Percentiles rank a stretch among this genome's conserved stretches.
Evolutionary conservation across 371 early-diverging fungal species (phyloP).

Genomic region (Mucor indicus): DNA sequence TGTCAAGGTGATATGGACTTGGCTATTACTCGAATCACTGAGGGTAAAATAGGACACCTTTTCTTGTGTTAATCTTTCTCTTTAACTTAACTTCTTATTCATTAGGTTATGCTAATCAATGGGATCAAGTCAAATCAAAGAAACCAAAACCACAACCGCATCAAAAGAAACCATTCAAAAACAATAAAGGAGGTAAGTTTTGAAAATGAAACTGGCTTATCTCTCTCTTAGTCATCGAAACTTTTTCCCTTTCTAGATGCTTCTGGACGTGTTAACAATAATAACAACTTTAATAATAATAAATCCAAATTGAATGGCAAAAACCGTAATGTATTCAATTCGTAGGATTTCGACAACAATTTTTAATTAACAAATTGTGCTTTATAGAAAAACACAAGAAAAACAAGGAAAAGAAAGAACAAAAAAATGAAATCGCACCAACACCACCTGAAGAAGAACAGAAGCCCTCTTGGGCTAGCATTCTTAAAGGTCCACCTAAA

Average conservation of each 20-base stretch:
- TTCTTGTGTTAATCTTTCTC: not conserved
- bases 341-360: too few relatives aligned
- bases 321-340: not conserved
- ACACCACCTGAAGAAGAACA: slow-evolving; percentile 2
- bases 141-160: slow-evolving; percentile 10
- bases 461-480: slow-evolving; percentile 32
- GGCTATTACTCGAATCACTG: slow-evolving; percentile 21
- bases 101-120: slow-evolving; percentile 21
- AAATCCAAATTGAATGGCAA: slow-evolving; percentile 1
- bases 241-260: too few relatives aligned
- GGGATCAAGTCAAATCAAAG: slow-evolving; percentile 25
- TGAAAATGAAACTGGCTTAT: not conserved
- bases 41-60: slow-evolving; percentile 13
- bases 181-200: not conserved
- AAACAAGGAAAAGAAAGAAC: slow-evolving; percentile 2
- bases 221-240: too few relatives aligned
- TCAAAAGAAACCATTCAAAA: not conserved
- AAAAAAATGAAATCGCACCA: not conserved
- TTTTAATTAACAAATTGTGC: too few relatives aligned
- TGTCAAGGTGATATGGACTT: slow-evolving; percentile 26
- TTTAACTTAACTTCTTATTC: not conserved
- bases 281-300: too few relatives aligned
- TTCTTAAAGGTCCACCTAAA: slow-evolving; percentile 13
- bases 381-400: not conserved
- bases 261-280: too few relatives aligned